phyloP scores from a whole-genome alignment of 495 filamentous ascomycete genomes.

The Penicillium lividum region DNA sequence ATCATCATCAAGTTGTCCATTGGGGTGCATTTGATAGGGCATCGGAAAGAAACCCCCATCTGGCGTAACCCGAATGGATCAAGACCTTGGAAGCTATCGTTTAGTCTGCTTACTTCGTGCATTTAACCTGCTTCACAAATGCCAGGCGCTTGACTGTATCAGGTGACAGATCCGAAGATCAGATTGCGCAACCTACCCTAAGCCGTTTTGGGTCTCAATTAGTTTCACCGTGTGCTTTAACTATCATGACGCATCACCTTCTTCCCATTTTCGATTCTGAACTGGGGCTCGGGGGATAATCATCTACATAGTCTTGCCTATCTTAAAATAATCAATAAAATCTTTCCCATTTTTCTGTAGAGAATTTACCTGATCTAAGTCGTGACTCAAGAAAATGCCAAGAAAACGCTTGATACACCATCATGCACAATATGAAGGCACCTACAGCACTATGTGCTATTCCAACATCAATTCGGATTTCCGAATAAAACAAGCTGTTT shows the following conservation, averaged over 20 bases:
- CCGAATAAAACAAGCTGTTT: too few relatives aligned
- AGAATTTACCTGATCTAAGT: too few relatives aligned
- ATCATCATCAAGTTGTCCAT: not conserved
- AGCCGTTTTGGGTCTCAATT: not conserved
- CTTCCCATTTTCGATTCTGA: not conserved
- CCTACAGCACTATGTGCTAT: too few relatives aligned
- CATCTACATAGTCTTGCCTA: too few relatives aligned
- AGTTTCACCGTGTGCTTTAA: not conserved
- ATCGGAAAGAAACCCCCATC: slow-evolving; percentile 1
- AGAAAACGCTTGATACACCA: too few relatives aligned
- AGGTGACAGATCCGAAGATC: slow-evolving; percentile 10
- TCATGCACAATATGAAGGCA: too few relatives aligned
- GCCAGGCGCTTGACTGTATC: slow-evolving; percentile 3
- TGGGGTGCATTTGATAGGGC: slow-evolving; percentile 4
- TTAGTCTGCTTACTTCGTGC: not conserved
- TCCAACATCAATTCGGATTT: too few relatives aligned
- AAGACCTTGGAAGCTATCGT: not conserved
- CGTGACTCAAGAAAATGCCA: too few relatives aligned
- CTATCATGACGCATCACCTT: not conserved
- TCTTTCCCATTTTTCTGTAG: too few relatives aligned
- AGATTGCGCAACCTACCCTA: slow-evolving; percentile 3
- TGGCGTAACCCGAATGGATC: slow-evolving; percentile 5
- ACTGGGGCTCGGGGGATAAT: too few relatives aligned
- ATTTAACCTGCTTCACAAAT: not conserved
- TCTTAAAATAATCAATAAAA: too few relatives aligned